These are phyloP conservation scores for Solanum hybrid DNA, from an alignment of 305 asterid genomes.

Conservation along the genomic window DNA sequence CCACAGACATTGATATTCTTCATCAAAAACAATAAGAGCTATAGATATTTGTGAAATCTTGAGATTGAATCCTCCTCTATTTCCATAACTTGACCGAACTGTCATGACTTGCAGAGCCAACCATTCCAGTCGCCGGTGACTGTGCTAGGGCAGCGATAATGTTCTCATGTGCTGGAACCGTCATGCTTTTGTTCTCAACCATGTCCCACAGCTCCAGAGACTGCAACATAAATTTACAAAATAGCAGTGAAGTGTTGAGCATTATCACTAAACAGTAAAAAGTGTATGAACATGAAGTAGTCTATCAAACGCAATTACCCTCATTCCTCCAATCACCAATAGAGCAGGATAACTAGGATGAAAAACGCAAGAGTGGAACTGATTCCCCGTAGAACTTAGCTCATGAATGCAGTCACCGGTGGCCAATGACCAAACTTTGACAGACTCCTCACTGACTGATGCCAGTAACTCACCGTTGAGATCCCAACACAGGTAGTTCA, in stretches of 20 bases:
- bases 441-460: slow-evolving; percentile 83
- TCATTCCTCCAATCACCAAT: slow-evolving; percentile 77
- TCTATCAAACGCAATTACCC: slow-evolving; percentile 29
- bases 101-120: slow-evolving; percentile 95
- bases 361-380: slow-evolving; percentile 87
- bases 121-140: slow-evolving; percentile 78
- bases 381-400: slow-evolving; percentile 67
- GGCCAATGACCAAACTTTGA: slow-evolving; percentile 87
- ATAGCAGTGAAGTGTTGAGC: background rate
- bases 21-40: background rate
- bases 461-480: slow-evolving; percentile 78
- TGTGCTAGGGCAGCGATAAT: slow-evolving; percentile 82
- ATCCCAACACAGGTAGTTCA: slow-evolving; percentile 95
- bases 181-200: slow-evolving; percentile 83
- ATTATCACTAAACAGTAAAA: background rate
- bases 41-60: background rate
- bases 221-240: slow-evolving; percentile 25
- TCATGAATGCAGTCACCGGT: slow-evolving; percentile 87
- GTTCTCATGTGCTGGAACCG: slow-evolving; percentile 72
- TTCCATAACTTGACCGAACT: slow-evolving; percentile 93
- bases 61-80: slow-evolving; percentile 16
- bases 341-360: slow-evolving; percentile 89
- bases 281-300: background rate
- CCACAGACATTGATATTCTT: background rate
- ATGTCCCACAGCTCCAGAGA: slow-evolving; percentile 89